Base-by-base conservation (phyloP, 495 filamentous ascomycete species). In the Hypoxylon fragiforme region DNA sequence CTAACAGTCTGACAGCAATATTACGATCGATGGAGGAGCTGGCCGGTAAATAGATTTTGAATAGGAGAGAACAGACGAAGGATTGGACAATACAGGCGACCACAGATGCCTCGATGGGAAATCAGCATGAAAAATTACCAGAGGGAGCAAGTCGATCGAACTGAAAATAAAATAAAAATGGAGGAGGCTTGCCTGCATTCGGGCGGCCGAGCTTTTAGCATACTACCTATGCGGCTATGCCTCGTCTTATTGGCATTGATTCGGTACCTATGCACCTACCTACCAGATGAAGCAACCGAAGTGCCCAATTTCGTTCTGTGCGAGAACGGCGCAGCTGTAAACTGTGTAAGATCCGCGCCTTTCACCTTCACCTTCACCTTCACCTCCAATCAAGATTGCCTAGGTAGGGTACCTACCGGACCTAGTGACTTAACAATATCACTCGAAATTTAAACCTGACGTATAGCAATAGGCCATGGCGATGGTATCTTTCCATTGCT, bases 251-350 rank as follows among this genome's bases (percentile, higher is more conserved):
- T n/a, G n/a, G n/a, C 24, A 28, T 28, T 4, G 24, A 9, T 28
- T 4, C 9, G 4, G 4, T 9, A 4, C 24, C 4, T 9, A 9
- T 28, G 9, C 24, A 9, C 24, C 24, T 28, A 28, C 38, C 36
- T 50, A 50, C 47, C 38, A 50, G 37, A 42, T 50, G 31, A n/a
- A 42, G 37, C 38, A 30, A 50, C 47, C 37, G 28, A n/a, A 42
- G 16, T 50, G 24, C 24, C 24, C 4, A 28, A 28, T 28, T 28
- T 28, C 9, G 9, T 12, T 34, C 4, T 34, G 18, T 42, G 19
- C 18, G 22, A 16, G 21, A 41, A 24, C 16, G 26, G 37, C 37
- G 13, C 37, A 34, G 37, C 15, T 11, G 16, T 22, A n/a, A 2
- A 31, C 8, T n/a, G n/a, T n/a, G n/a, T n/a, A n/a, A n/a, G n/a